Base-by-base conservation (phyloP, 2,329 filamentous ascomycete species). In the Penicillium capsulatum region DNA sequence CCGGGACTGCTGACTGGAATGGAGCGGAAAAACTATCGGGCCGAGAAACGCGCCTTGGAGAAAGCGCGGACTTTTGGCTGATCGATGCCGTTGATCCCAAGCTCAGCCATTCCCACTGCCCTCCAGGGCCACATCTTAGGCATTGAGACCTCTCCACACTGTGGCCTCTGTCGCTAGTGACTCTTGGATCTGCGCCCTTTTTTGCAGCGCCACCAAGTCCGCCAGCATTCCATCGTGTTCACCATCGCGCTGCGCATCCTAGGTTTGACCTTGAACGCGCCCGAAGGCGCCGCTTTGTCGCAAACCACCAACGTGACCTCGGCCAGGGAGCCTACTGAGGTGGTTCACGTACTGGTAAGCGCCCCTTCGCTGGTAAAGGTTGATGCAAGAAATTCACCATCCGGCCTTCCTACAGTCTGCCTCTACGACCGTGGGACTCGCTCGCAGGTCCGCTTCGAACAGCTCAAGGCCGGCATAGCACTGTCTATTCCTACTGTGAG, bases 41-140 rank as follows among this genome's bases (percentile, higher is more conserved):
- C 42, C 24, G 50, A 50, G 22, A 9, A 46, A 48, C 50, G 50
- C 55, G 45, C 58, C 26, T 50, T 59, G 40, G 41, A 40, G 43
- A 42, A 43, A 44, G 52, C 52, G 50, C 52, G 52, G 48, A 54
- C 51, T 54, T 53, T 53, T 51, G 51, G 52, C 43, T 53, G 50
- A 53, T 54, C 48, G 44, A 38, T 39, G 38, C 43, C 38, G 48
- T 45, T 54, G 43, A 55, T 52, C 50, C 38, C 47, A 52, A 55
- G 41, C 29, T 27, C 42, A 48, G 36, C 42, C 45, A 20, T 31
- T 40, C 28, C 13, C 27, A 32, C 37, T 46, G 51, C 46, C 44
- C 44, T 50, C 38, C 37, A 49, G 38, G 48, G 41, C 51, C 34
- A 39, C 41, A 31, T 34, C 29, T 32, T 40, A 52, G 43, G 45